Conservation (phyloP, 805 yeast genomes). For the Candida silvatica region DNA sequence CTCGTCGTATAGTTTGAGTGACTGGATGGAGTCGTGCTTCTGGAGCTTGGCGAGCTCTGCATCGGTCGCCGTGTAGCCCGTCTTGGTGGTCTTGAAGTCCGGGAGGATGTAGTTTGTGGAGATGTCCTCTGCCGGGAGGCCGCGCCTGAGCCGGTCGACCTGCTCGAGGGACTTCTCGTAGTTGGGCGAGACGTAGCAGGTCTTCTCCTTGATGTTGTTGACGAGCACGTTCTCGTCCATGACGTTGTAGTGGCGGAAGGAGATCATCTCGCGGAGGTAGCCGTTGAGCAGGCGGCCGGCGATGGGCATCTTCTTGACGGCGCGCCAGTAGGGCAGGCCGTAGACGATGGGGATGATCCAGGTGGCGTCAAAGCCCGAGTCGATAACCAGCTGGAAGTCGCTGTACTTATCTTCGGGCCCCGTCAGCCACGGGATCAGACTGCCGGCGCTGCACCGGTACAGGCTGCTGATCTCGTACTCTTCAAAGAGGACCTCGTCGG, state of each 20-base stretch:
- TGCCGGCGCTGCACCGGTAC: slow-evolving; percentile 56
- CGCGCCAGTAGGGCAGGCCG: slow-evolving; percentile 70
- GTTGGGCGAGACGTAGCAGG: slow-evolving; percentile 61
- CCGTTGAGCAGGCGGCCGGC: slow-evolving; percentile 87
- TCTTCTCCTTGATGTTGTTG: slow-evolving; percentile 74
- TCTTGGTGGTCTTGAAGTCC: slow-evolving; percentile 70
- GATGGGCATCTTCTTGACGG: slow-evolving; percentile 68
- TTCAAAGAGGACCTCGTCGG: slow-evolving; percentile 90
- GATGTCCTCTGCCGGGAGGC: slow-evolving; percentile 14
- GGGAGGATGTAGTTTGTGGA: slow-evolving; percentile 76
- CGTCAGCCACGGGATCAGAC: slow-evolving; percentile 53
- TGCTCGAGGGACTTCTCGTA: slow-evolving; percentile 28
- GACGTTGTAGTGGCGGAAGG: slow-evolving; percentile 88
- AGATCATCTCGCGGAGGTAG: slow-evolving; percentile 70
- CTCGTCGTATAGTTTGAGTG: slow-evolving; percentile 68
- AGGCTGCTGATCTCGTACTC: slow-evolving; percentile 76
- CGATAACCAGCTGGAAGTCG: slow-evolving; percentile 76
- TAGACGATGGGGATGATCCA: slow-evolving; percentile 80
- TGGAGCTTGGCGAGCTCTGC: slow-evolving; percentile 5
- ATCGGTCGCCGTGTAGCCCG: slow-evolving; percentile 44
- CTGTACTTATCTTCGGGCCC: slow-evolving; percentile 9
- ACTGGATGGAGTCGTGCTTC: slow-evolving; percentile 43
- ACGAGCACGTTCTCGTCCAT: slow-evolving; percentile 83
- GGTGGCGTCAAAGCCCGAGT: slow-evolving; percentile 81
- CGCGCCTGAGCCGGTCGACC: slow-evolving; percentile 17